phyloP scores from a whole-genome alignment of 1,284 basidiomycete species.

The Takashimella koratensis region DNA sequence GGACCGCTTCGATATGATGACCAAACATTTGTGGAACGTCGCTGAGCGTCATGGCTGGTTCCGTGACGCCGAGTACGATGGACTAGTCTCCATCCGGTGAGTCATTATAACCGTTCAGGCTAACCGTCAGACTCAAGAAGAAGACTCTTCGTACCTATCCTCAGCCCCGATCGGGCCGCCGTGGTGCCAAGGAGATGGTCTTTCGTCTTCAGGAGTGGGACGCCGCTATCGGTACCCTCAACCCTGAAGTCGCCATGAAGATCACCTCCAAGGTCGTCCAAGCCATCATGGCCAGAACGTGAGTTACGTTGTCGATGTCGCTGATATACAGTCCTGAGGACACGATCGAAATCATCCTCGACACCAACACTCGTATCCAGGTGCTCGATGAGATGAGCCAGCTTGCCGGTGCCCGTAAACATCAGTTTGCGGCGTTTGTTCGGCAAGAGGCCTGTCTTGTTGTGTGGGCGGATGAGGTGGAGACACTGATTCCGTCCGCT shows the following conservation, averaged over 20 bases:
- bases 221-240: constrained; percentile 64
- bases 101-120: background rate
- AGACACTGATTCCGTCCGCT: constrained; percentile 76
- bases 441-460: constrained; percentile 36
- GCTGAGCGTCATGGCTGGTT: constrained; percentile 42
- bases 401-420: constrained; percentile 41
- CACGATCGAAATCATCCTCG: constrained; percentile 40
- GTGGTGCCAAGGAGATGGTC: constrained; percentile 22
- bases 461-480: constrained; percentile 66
- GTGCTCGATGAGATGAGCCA: constrained; percentile 41
- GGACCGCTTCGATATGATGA: constrained; percentile 44
- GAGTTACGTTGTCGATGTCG: constrained; percentile 38
- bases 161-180: constrained; percentile 18
- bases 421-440: constrained; percentile 43
- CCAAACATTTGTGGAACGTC: constrained; percentile 37
- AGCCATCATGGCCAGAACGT: constrained; percentile 66
- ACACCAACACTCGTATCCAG: constrained; percentile 44
- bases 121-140: constrained; percentile 29
- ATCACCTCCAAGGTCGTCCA: constrained; percentile 74
- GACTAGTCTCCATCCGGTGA: constrained; percentile 41
- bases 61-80: constrained; percentile 35
- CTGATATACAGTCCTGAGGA: constrained; percentile 23
- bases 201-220: constrained; percentile 49
- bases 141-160: constrained; percentile 32
- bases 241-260: constrained; percentile 76